phyloP scores from a whole-genome alignment of 345 rosid genomes.

The Pugionium dolabratum region DNA sequence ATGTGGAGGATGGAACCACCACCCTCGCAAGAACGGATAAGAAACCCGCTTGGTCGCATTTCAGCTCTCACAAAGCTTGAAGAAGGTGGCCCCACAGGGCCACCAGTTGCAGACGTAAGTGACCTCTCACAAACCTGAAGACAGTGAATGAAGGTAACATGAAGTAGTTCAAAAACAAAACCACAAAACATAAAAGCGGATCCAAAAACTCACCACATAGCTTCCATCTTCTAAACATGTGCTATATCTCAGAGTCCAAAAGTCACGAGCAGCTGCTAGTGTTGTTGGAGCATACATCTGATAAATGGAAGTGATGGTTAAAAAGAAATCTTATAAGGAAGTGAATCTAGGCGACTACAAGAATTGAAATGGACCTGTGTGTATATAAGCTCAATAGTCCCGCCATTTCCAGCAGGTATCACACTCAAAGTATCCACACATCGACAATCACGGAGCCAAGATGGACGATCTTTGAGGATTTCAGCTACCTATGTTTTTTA shows the following conservation, averaged over 20 bases:
- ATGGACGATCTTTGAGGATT: constrained; percentile 93
- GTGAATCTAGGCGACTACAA: neutral
- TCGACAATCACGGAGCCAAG: constrained; percentile 97
- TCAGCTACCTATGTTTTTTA: constrained; percentile 63
- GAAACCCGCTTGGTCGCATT: constrained; percentile 89
- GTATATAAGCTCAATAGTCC: constrained; percentile 83
- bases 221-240: constrained; percentile 93
- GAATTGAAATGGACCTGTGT: constrained; percentile 60
- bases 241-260: constrained; percentile 89
- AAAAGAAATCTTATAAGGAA: neutral
- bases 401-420: constrained; percentile 82
- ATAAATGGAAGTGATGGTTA: neutral
- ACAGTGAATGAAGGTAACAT: constrained; percentile 7
- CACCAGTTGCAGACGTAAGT: constrained; percentile 74
- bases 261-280: constrained; percentile 91
- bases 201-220: constrained; percentile 58
- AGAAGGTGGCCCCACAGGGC: constrained; percentile 75
- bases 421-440: constrained; percentile 69
- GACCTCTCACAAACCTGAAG: constrained; percentile 93
- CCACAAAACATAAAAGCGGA: neutral
- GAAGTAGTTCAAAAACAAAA: neutral
- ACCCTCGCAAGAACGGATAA: constrained; percentile 92
- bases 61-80: constrained; percentile 86
- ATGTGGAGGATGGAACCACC: constrained; percentile 93
- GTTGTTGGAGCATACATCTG: constrained; percentile 95